Percentiles rank a stretch among this genome's conserved stretches.
Conservation (phyloP, 2,329 filamentous ascomycete species). For the Colletotrichum euphorbiae region DNA sequence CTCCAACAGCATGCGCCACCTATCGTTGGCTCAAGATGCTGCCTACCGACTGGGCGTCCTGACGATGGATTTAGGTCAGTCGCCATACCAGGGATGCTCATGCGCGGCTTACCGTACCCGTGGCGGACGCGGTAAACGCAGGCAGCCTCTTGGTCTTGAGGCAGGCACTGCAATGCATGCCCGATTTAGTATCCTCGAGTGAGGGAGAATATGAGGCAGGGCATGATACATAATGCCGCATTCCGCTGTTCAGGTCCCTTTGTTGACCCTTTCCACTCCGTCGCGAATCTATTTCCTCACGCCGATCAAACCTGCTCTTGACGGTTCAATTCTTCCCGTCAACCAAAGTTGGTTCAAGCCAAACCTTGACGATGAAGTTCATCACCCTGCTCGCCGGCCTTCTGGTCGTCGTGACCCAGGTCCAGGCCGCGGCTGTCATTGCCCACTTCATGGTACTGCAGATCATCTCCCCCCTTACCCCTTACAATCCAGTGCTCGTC, state of each 20-base stretch:
- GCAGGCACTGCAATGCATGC: slow-evolving; percentile 12
- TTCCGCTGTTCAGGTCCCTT: background rate
- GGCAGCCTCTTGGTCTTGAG: slow-evolving; percentile 12
- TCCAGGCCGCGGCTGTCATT: slow-evolving; percentile 32
- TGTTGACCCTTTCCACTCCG: background rate
- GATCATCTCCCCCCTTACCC: no score
- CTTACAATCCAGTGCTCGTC: background rate
- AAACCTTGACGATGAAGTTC: slow-evolving; percentile 29
- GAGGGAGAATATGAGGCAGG: slow-evolving; percentile 6
- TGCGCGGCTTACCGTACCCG: slow-evolving; percentile 12
- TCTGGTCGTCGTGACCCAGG: slow-evolving; percentile 21
- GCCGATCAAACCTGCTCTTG: slow-evolving; percentile 19
- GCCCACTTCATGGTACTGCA: slow-evolving; percentile 39
- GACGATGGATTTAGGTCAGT: slow-evolving; percentile 31
- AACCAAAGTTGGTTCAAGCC: slow-evolving; percentile 10
- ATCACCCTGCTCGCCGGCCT: slow-evolving; percentile 17
- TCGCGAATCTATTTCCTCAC: background rate
- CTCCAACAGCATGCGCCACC: slow-evolving; percentile 13
- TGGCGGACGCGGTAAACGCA: slow-evolving; percentile 1
- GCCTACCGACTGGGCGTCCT: slow-evolving; percentile 9
- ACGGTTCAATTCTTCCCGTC: background rate
- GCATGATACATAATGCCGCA: slow-evolving; percentile 34
- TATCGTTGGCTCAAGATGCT: background rate
- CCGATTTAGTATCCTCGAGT: background rate
- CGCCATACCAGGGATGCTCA: slow-evolving; percentile 14